phyloP scores from a whole-genome alignment of 441 rosid genomes.

The Syzygium malaccense region DNA sequence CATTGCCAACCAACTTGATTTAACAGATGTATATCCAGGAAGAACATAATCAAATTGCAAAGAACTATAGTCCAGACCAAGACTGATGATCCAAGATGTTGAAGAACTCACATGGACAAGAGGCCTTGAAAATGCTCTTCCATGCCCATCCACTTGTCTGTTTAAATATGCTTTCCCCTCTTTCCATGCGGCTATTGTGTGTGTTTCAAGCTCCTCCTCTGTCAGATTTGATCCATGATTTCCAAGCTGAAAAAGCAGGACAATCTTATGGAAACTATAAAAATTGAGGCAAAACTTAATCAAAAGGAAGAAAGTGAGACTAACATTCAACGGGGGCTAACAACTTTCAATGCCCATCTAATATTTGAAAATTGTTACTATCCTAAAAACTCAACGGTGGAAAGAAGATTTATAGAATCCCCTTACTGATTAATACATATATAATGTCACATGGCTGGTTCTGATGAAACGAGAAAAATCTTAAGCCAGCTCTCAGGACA shows the following conservation, averaged over 20 bases:
- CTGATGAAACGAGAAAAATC: not conserved
- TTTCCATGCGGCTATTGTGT: conserved; percentile 69
- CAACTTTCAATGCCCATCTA: not conserved
- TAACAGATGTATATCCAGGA: not conserved
- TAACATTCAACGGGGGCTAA: not conserved
- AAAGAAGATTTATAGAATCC: not conserved
- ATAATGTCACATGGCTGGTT: not conserved
- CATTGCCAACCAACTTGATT: not conserved
- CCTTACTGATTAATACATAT: not conserved
- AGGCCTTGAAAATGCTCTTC: conserved; percentile 28
- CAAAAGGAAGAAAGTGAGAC: not conserved
- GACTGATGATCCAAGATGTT: not conserved
- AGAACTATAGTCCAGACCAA: not conserved
- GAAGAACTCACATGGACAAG: conserved; percentile 45
- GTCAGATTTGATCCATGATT: conserved; percentile 59
- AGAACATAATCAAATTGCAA: not conserved
- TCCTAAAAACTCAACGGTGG: not conserved
- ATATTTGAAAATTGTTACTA: not conserved
- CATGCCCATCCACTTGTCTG: conserved; percentile 40
- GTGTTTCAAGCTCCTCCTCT: conserved; percentile 67
- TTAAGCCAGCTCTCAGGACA: not conserved
- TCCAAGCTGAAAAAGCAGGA: conserved; percentile 45
- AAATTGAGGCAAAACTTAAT: not conserved
- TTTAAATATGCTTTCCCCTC: conserved; percentile 42
- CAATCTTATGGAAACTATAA: not conserved